phyloP scores from a whole-genome alignment of 805 yeast genomes.

The Sugiyamaella smithiae region DNA sequence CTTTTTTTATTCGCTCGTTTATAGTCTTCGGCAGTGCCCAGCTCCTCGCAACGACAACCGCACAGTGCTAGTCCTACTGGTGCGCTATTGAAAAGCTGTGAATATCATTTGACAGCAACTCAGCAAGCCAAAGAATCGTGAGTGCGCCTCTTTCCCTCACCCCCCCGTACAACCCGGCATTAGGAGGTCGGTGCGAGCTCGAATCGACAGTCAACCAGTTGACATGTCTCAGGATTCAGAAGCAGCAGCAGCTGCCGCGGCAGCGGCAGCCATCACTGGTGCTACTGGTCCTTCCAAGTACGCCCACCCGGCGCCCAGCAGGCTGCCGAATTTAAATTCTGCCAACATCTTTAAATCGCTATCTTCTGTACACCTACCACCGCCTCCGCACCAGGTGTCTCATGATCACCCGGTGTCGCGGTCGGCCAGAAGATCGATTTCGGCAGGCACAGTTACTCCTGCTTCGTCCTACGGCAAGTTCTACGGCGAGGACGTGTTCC shows the following conservation, averaged over 20 bases:
- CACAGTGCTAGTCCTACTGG: no score
- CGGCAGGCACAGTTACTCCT: background rate
- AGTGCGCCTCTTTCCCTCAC: no score
- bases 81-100: no score
- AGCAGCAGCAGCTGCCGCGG: constrained; percentile 8
- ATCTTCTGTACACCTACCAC: constrained; percentile 42
- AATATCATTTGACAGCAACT: no score
- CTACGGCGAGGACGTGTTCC: background rate
- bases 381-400: constrained; percentile 35
- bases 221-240: constrained; percentile 9
- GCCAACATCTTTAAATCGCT: constrained; percentile 36
- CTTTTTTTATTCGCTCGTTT: no score
- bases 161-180: no score
- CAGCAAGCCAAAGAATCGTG: no score
- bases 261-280: constrained; percentile 5
- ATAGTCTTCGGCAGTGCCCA: no score
- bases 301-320: background rate
- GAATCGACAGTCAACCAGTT: no score
- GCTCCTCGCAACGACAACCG: no score
- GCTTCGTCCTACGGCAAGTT: background rate
- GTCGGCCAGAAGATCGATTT: background rate
- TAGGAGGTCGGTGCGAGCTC: no score
- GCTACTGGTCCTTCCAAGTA: constrained; percentile 1
- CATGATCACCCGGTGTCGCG: constrained; percentile 9
- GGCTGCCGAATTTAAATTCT: constrained; percentile 19